Percentiles rank a stretch among this genome's conserved stretches.
These are phyloP conservation scores for Prunus yedoensis DNA, from an alignment of 331 rosid species.

Conservation along the genomic window DNA sequence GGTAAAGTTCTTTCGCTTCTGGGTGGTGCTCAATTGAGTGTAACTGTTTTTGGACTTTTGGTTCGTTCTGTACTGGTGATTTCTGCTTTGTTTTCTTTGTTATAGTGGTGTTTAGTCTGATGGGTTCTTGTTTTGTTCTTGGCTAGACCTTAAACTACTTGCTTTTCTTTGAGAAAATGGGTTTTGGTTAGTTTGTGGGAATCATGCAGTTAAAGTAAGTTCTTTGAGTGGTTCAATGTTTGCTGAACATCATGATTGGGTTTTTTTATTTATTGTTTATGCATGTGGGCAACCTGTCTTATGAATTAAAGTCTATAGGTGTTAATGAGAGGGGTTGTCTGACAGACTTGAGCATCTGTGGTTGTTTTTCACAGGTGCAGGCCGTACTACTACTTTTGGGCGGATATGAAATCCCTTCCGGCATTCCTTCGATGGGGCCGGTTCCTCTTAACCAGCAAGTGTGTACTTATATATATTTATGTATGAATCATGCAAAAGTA, in stretches of 20 bases:
- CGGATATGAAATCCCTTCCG: slow-evolving; percentile 61
- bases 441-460: slow-evolving; percentile 41
- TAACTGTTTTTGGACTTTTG: not conserved
- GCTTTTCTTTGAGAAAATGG: too few relatives aligned
- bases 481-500: not conserved
- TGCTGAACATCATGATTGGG: not conserved
- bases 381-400: slow-evolving; percentile 85
- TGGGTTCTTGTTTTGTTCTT: not conserved
- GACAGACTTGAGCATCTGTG: slow-evolving; percentile 15
- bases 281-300: not conserved
- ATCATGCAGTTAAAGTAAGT: not conserved
- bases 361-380: slow-evolving; percentile 64
- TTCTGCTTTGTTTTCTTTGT: not conserved
- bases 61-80: not conserved
- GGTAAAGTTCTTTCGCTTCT: slow-evolving; percentile 27
- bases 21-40: not conserved
- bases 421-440: slow-evolving; percentile 43
- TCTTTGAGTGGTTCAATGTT: not conserved
- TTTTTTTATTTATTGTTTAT: not conserved
- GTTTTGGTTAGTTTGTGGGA: not conserved
- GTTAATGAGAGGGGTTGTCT: not conserved
- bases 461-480: not conserved
- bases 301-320: slow-evolving; percentile 10
- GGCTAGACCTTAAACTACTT: not conserved
- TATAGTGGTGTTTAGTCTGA: not conserved